These are phyloP conservation scores for Silene noctiflora DNA, from an alignment of 179 eudicot species.

Conservation along the genomic window DNA sequence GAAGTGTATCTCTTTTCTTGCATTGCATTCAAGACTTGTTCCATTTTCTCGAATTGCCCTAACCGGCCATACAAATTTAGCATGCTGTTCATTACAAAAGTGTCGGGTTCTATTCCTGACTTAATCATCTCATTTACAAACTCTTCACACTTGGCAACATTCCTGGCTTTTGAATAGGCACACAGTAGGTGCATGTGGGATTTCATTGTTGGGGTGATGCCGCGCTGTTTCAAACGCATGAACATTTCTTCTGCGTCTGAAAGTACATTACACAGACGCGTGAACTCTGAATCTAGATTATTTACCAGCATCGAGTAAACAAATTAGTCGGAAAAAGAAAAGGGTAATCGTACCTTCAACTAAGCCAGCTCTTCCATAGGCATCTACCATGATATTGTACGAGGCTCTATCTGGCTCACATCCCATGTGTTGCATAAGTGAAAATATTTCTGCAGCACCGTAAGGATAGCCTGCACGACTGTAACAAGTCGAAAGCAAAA, in stretches of 20 bases:
- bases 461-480: slow-evolving; percentile 83
- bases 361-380: slow-evolving; percentile 87
- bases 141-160: slow-evolving; percentile 61
- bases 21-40: slow-evolving; percentile 48
- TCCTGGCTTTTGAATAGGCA: slow-evolving; percentile 61
- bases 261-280: neutral
- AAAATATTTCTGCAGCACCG: slow-evolving; percentile 79
- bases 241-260: slow-evolving; percentile 70
- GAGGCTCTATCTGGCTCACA: slow-evolving; percentile 87
- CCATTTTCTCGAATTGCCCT: slow-evolving; percentile 75
- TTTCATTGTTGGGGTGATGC: slow-evolving; percentile 78
- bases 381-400: slow-evolving; percentile 84
- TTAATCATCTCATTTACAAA: slow-evolving; percentile 57
- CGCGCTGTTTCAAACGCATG: slow-evolving; percentile 56
- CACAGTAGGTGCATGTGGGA: slow-evolving; percentile 78
- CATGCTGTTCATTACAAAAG: slow-evolving; percentile 69
- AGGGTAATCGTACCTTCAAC: slow-evolving; percentile 41
- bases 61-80: slow-evolving; percentile 64
- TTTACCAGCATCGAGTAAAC: too few species aligned
- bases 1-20: slow-evolving; percentile 31
- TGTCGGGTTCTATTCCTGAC: slow-evolving; percentile 65
- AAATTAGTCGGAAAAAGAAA: too few species aligned
- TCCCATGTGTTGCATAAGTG: slow-evolving; percentile 86
- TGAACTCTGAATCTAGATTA: neutral
- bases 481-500: slow-evolving; percentile 13